A percentile compares a stretch with the other conserved stretches of the same genome.
phyloP scores from a whole-genome alignment of 169 alveolate species.

The Perkinsus chesapeaki region DNA sequence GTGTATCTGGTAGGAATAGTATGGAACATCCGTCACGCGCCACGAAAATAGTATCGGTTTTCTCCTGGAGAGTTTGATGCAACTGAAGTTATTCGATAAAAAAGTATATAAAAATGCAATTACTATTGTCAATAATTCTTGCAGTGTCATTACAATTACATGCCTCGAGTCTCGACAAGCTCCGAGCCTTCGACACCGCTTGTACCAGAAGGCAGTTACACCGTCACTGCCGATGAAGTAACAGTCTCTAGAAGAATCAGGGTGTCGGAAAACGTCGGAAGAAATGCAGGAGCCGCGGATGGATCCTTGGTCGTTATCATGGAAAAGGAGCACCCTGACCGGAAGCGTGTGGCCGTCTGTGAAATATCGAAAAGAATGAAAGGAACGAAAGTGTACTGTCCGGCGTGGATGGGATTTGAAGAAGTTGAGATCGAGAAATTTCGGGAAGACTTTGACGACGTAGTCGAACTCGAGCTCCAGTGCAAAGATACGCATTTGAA shows the following conservation, averaged over 20 bases:
- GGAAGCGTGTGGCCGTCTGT: not conserved
- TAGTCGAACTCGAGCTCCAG: not conserved
- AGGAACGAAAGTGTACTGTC: not conserved
- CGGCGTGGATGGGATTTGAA: not conserved
- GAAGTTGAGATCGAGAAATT: not conserved
- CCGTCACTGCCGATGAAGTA: not conserved
- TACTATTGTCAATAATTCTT: no score
- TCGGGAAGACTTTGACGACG: not conserved
- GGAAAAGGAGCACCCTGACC: not conserved
- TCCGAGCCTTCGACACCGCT: no score
- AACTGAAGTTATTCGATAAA: no score
- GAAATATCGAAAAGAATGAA: not conserved
- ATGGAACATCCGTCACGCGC: no score
- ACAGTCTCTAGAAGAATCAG: not conserved
- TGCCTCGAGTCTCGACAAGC: not conserved
- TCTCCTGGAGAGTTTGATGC: no score
- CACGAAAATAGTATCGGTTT: no score
- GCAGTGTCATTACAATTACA: not conserved
- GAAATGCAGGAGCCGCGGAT: not conserved
- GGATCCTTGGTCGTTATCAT: not conserved
- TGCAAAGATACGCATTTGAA: not conserved
- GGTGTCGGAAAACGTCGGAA: not conserved
- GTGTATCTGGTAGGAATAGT: no score
- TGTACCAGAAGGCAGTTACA: not conserved
- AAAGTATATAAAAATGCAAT: no score